Conservation (phyloP, 2,329 filamentous ascomycete genomes). For the Teratosphaeriaceae sp. region DNA sequence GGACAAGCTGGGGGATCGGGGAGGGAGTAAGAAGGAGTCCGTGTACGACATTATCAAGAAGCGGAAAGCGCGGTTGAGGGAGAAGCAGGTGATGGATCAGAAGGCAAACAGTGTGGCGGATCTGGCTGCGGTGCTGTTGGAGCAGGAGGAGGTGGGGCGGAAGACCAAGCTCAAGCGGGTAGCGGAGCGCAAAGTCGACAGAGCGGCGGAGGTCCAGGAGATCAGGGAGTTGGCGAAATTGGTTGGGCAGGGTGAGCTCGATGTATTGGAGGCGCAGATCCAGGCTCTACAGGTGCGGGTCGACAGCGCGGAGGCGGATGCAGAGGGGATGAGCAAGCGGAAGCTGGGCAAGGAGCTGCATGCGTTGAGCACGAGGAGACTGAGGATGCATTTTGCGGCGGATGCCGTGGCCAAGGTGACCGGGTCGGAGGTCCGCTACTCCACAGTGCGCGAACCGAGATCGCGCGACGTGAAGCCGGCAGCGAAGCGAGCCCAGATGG, state of each 20-base stretch:
- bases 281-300: constrained; percentile 2
- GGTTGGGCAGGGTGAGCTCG: constrained; percentile 11
- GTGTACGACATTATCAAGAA: constrained; percentile 25
- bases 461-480: no score
- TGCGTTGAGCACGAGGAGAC: constrained; percentile 1
- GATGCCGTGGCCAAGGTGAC: constrained; percentile 12
- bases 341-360: constrained; percentile 8
- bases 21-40: constrained; percentile 26
- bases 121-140: constrained; percentile 48
- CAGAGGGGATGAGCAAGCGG: constrained; percentile 6
- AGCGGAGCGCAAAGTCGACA: constrained; percentile 14
- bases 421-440: no score
- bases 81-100: constrained; percentile 56
- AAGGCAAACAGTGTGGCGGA: constrained; percentile 58
- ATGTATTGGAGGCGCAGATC: constrained; percentile 14
- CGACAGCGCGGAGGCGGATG: constrained; percentile 6
- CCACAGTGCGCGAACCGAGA: no score
- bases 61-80: constrained; percentile 42
- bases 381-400: constrained; percentile 14
- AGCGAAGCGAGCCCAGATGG: no score
- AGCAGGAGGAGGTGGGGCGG: constrained; percentile 37
- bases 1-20: constrained; percentile 28
- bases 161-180: constrained; percentile 18
- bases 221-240: constrained; percentile 16
- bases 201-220: constrained; percentile 13